Percentiles rank a stretch among this genome's conserved stretches.
phyloP scores from a whole-genome alignment of 2,329 filamentous ascomycete genomes.

The Aspergillus floridensis region DNA sequence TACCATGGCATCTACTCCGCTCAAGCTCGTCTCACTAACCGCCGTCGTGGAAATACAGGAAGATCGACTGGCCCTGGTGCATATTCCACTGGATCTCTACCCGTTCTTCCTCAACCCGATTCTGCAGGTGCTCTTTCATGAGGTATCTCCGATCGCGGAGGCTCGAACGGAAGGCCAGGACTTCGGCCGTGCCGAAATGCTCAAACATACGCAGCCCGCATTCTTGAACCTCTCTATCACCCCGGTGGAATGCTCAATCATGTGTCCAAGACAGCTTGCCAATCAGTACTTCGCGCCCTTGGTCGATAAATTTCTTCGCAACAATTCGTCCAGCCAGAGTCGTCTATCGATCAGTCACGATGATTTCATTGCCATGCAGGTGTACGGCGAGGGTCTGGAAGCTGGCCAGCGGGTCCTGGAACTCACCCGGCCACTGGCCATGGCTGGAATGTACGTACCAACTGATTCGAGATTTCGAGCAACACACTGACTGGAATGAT shows the following conservation, averaged over 20 bases:
- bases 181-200: conserved; percentile 19
- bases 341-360: conserved; percentile 74
- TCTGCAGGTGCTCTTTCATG: conserved; percentile 75
- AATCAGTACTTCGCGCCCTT: conserved; percentile 71
- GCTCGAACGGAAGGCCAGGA: conserved; percentile 45
- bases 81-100: conserved; percentile 79
- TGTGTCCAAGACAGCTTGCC: conserved; percentile 76
- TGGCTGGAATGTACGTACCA: conserved; percentile 72
- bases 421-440: conserved; percentile 81
- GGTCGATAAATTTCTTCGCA: conserved; percentile 60
- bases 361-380: conserved; percentile 82
- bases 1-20: conserved; percentile 1
- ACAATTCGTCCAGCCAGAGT: conserved; percentile 38
- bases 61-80: conserved; percentile 80
- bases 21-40: conserved; percentile 18
- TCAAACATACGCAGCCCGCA: conserved; percentile 59
- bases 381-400: conserved; percentile 85
- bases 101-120: conserved; percentile 80
- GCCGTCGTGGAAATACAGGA: conserved; percentile 56
- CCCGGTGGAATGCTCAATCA: conserved; percentile 86
- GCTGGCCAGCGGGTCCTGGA: conserved; percentile 89
- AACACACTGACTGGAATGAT: conserved; percentile 1
- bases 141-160: conserved; percentile 35
- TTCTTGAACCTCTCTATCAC: conserved; percentile 95
- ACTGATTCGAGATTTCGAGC: not conserved